phyloP scores from a whole-genome alignment of 495 filamentous ascomycete species.

The Penicillium cosmopolitanum region DNA sequence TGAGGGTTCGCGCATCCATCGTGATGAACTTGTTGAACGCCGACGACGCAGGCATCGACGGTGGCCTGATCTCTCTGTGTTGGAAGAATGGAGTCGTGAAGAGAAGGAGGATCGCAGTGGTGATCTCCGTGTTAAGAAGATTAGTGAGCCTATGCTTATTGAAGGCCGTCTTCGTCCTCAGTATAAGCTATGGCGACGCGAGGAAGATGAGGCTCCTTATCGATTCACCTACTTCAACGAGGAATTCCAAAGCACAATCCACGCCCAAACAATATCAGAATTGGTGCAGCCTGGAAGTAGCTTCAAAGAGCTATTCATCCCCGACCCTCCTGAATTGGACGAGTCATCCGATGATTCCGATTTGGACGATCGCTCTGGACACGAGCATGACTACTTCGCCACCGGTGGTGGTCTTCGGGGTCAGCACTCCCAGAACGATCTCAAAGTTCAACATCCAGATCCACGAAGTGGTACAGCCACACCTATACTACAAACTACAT shows the following conservation, averaged over 20 bases:
- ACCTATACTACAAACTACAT: background rate
- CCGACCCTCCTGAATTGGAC: slow-evolving; percentile 66
- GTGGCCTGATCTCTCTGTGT: slow-evolving; percentile 72
- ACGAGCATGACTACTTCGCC: slow-evolving; percentile 4
- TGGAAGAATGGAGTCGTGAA: slow-evolving; percentile 88
- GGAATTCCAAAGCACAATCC: slow-evolving; percentile 90
- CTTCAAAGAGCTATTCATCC: slow-evolving; percentile 86
- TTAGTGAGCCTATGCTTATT: slow-evolving; percentile 89
- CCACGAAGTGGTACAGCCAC: slow-evolving; percentile 8
- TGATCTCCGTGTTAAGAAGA: slow-evolving; percentile 85
- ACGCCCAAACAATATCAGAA: slow-evolving; percentile 92
- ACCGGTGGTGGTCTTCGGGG: slow-evolving; percentile 7
- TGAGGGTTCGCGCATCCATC: slow-evolving; percentile 52
- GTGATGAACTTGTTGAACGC: slow-evolving; percentile 50
- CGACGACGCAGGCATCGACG: slow-evolving; percentile 57
- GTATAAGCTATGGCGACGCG: slow-evolving; percentile 77
- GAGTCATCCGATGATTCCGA: slow-evolving; percentile 69
- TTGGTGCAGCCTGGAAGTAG: slow-evolving; percentile 80
- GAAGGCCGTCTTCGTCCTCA: slow-evolving; percentile 85
- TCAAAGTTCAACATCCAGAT: slow-evolving; percentile 11
- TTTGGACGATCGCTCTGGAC: slow-evolving; percentile 35
- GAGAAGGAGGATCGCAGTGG: slow-evolving; percentile 91
- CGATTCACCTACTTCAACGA: slow-evolving; percentile 99
- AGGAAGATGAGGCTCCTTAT: slow-evolving; percentile 89
- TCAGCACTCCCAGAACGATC: slow-evolving; percentile 11